Base-by-base conservation (phyloP, 2,329 filamentous ascomycete genomes). In the Penicillium sp. region DNA sequence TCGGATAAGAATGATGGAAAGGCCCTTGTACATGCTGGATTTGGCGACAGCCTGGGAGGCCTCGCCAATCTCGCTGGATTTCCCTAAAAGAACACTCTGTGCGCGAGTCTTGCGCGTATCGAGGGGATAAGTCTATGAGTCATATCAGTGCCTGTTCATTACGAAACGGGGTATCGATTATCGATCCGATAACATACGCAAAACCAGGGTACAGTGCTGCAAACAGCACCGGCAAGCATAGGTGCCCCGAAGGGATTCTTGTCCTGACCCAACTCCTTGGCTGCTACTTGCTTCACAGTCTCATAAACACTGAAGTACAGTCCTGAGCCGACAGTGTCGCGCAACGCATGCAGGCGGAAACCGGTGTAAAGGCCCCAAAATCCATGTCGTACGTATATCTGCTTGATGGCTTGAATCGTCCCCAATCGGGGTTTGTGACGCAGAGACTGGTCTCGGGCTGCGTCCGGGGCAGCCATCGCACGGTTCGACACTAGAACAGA, bases 91-190 rank as follows among this genome's bases (percentile, higher is more conserved):
- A 39, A 77, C 72, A 50, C 76, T 78, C 60, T 79, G 77, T 1
- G 75, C 74, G 16, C 76, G 77, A n/a, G 77, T 79, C 62, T 79
- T 79, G 55, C 74, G 73, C 3, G 77, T 78, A 56, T 79, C 77
- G 12, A 79, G 71, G 0, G 76, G 75, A 56, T 79, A 79, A 4
- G 77, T 79, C 76, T 79, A 50, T 32, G 34, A 29, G 9, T 23
- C 3, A 32, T 27, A 42, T 65, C 45, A 60, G 55, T 50, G 23
- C 5, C 18, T 9, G 32, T 13, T 16, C 13, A 4, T 13, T 15
- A 34, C 6, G 9, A 34, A 21, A n/a, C 34, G 12, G 21, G 8
- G 10, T 16, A 21, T 7, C 7, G n/a, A 8, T 40, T 16, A 21
- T 7, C 7, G n/a, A 8, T 40, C 16, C 8, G 21, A 56, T 44